Base-by-base conservation (phyloP, 371 early-diverging fungal genomes). In the Mucor mucedo region DNA sequence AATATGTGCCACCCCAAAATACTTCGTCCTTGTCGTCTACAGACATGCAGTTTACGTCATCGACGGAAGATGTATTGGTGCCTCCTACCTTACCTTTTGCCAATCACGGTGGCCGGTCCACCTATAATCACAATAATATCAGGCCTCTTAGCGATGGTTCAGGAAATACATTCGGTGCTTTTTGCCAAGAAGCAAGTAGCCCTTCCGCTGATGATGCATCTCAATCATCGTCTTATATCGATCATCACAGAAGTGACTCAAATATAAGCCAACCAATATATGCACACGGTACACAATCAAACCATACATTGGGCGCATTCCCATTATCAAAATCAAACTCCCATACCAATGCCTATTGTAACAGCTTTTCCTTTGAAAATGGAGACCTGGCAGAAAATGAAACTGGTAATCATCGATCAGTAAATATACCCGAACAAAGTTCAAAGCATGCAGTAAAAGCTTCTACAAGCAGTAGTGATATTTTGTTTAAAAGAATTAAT, bases 91-190 rank as follows among this genome's bases (percentile, higher is more conserved):
- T 54, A 41, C 62, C 59, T 27, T 68, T 68, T 55, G 68, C 59
- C 7, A 50, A 63, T 4, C 30, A 32, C 9, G 47, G 38, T 32
- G 32, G 62, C 35, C 35, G 35, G 45, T 27, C 35, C 16, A 29
- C 39, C 21, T 30, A 50, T 14, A 50, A 30, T 30, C 16, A 27
- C n/a, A 27, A 47, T 21, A 30, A 48, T 6, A 52, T 52, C 27
- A 38, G 68, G 28, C 68, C 68, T 10, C 39, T 58, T 2, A 68
- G 68, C 5, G 33, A 63, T 55, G 68, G 63, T 7, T 68, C 68
- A 10, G 58, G 48, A 49, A 62, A 68, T 49, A 68, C 68, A 28
- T 68, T 68, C 54, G 68, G 68, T 3, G 63, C 63, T 0, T 33
- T 59, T 10, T 40, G 21, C 21, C 40, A 13, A 47, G 38, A 14